Base-by-base conservation (phyloP, 2,329 filamentous ascomycete species). In the Blastomyces emzantsi region DNA sequence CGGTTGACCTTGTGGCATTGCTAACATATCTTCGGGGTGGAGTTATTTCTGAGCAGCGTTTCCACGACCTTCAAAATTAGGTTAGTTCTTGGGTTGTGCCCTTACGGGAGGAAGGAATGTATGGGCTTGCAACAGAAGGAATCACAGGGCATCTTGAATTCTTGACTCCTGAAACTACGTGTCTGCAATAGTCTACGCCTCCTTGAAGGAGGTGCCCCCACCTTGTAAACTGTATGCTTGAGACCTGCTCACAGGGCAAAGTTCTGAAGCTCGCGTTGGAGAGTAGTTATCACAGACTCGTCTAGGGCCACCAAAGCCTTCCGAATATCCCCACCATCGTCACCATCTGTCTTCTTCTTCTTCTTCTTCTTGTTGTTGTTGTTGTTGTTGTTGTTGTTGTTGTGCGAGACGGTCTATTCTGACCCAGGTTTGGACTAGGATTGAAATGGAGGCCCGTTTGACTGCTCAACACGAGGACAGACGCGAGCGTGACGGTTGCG, bases 251-350 rank as follows among this genome's bases (percentile, higher is more conserved):
- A 64, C 22, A n/a, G n/a, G n/a, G 51, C 41, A 51, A 52, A 19
- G 22, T 62, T 39, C 47, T 60, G 28, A 41, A 64, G 47, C n/a
- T 61, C 8, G 22, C 39, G 17, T 43, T 63, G 55, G 55, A 64
- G 47, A 28, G 64, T 41, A 19, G 43, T 30, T 49, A 62, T 55
- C 22, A 22, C 63, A 58, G 63, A 61, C 58, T 66, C 63, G 45
- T 66, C 63, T 25, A 63, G 56, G 1, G n/a, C 57, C 19, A 49
- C 43, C 33, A 64, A 9, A 13, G 60, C 63, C 28, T 59, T 58
- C 45, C 57, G 63, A 59, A 60, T 13, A 41, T 64, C 64, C 51
- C 64, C 61, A 43, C 63, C 63, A 63, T 64, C 56, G 25, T 64
- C 52, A n/a, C 7, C 25, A 54, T 59, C n/a, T 6, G 47, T 51